Base-by-base conservation (phyloP, 2,329 filamentous ascomycete species). In the Berkeleyomyces rouxiae region DNA sequence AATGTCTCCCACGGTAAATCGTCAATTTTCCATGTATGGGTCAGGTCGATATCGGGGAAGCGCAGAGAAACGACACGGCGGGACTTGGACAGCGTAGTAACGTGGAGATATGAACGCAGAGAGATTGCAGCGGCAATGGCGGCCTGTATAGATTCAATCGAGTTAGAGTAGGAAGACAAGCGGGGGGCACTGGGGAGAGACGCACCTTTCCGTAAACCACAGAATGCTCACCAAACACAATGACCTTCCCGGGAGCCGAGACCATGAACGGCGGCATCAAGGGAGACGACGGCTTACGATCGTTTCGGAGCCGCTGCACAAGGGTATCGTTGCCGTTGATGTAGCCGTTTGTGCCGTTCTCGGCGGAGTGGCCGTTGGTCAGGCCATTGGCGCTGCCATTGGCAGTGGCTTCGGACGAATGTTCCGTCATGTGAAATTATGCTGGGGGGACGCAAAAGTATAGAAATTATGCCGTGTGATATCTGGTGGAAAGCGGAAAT, bases 171-270 rank as follows among this genome's bases (percentile, higher is more conserved):
- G 43, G 42, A 40, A 37, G 10, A 11, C 6, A 9, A 36, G 44
- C 36, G 58, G 40, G 23, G 44, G 43, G n/a, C 11, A 53, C 11
- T 43, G 10, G 49, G 10, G 40, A 11, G 13, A 46, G 10, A 68
- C 75, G 63, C 76, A 88, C 87, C 82, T 96, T 97, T 71, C 91
- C 91, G 71, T 99, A 84, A 23, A 99, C 93, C n/a, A 97, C 93
- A 2, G 93, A 88, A 76, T 99, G 93, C 74, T 99, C 93, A 67
- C 93, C 93, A 75, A 92, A 97, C 61, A 97, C 89, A 72, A 99
- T 99, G 71, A 96, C 93, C 73, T 99, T 99, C 67, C 92, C 95
- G 0, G 93, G 93, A 2, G 95, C 92, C 13, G 93, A 97, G 63
- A 97, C 91, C 88, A 99, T 96, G 72, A 99, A 99, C 65, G 91